A percentile compares a stretch with the other conserved stretches of the same genome.
Evolutionary conservation across 257 asterid genomes (phyloP).

Genomic region (Primulina huaijiensis): DNA sequence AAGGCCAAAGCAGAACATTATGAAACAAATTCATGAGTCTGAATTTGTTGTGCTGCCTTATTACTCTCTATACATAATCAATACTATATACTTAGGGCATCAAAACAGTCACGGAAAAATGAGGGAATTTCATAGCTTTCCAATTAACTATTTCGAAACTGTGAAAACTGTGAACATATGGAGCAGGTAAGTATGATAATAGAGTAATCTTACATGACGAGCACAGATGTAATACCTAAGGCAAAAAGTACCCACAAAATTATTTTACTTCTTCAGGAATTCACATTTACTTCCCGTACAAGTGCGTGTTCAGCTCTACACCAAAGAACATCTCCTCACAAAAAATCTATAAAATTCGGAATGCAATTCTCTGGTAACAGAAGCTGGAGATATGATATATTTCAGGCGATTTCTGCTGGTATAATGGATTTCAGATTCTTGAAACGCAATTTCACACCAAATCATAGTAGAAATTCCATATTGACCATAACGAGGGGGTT

Average conservation of each 20-base stretch:
- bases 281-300: no score
- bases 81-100: neutral
- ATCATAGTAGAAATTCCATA: neutral
- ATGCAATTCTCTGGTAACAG: neutral
- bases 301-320: neutral
- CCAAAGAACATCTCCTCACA: neutral
- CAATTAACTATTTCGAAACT: neutral
- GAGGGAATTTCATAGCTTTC: neutral
- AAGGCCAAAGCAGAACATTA: constrained; percentile 19
- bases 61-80: constrained; percentile 17
- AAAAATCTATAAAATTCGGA: neutral
- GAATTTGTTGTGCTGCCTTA: neutral
- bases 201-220: neutral
- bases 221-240: neutral
- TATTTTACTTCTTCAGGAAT: neutral
- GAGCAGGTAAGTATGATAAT: neutral
- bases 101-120: neutral
- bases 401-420: neutral
- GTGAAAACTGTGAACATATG: no score
- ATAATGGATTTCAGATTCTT: neutral
- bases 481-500: neutral
- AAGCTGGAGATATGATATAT: no score
- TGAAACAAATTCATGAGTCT: constrained; percentile 27
- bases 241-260: neutral
- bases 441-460: neutral